Evolutionary conservation across 352 stramenopile genomes (phyloP), one percentile per base, ranked within the genome.

Genomic region (Poterioochromonas sp.): DNA sequence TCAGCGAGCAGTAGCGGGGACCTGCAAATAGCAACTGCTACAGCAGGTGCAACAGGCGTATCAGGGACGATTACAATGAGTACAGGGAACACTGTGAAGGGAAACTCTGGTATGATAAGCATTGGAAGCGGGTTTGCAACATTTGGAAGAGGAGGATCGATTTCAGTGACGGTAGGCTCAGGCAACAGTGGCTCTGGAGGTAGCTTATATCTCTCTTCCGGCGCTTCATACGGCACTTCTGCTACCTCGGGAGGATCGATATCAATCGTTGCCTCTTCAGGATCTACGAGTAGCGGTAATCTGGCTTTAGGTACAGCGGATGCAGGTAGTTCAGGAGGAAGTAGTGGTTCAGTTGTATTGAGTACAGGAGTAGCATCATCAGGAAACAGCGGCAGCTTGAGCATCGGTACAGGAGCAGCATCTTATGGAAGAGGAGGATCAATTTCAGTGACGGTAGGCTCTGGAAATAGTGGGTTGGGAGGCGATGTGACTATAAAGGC

Each of bases 401-500:
- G n/a, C n/a, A n/a, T n/a, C n/a, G n/a, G n/a, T n/a, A n/a, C n/a
- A n/a, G n/a, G n/a, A n/a, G n/a, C n/a, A n/a, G 2, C 22, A 18
- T 32, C 34, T n/a, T 12, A 15, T 8, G 64, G 71, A 34, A 39
- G 71, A 22, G 29, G 1, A 62, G 20, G 64, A 22, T 32, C 26
- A 11, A 35, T 51, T 29, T 49, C 12, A 22, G 60, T 22, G 20
- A 39, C 34, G 11, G 15, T n/a, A 63, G 26, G 34, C 11, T 49
- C 71, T 26, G 37, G 34, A 41, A 39, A 32, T 11, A 32, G 2
- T 11, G 53, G n/a, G n/a, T n/a, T n/a, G n/a, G n/a, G 53, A 34
- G 39, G 76, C 32, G 26, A 11, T 37, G 53, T 79, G 8, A 40
- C 37, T 11, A 79, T 79, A 0, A 20, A 37, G 0, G 54, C 64